Conservation (phyloP, 108 stramenopile genomes). For the Discostella pseudostelligera region DNA sequence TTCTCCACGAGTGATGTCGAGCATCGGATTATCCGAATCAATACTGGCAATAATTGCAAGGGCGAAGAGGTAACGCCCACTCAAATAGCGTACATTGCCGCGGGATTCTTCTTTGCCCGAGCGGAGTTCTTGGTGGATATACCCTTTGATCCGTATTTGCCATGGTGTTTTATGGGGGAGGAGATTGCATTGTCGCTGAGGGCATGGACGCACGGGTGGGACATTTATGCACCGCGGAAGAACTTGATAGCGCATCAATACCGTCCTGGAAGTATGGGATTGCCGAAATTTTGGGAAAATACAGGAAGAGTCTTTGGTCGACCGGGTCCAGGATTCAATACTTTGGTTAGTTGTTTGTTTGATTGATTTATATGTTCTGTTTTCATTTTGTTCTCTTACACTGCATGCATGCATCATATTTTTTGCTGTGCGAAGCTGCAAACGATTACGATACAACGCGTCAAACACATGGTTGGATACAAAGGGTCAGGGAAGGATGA, state of each 20-base stretch:
- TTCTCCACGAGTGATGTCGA: slow-evolving; percentile 61
- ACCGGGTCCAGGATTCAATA: slow-evolving; percentile 52
- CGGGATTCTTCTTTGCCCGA: slow-evolving; percentile 92
- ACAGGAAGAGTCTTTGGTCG: slow-evolving; percentile 71
- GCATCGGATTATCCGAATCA: slow-evolving; percentile 71
- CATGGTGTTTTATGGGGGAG: slow-evolving; percentile 97
- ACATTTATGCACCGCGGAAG: slow-evolving; percentile 88
- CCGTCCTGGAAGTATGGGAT: slow-evolving; percentile 70
- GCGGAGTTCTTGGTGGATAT: slow-evolving; percentile 77
- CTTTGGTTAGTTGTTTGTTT: slow-evolving; percentile 15
- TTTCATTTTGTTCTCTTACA: neutral
- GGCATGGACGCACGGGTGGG: slow-evolving; percentile 89
- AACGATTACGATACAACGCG: slow-evolving; percentile 52
- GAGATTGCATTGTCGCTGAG: slow-evolving; percentile 86
- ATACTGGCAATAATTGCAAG: slow-evolving; percentile 42
- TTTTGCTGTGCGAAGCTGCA: slow-evolving; percentile 12
- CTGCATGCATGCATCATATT: neutral
- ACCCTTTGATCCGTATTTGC: slow-evolving; percentile 93
- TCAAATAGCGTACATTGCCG: slow-evolving; percentile 74
- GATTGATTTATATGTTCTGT: neutral
- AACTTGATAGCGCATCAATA: slow-evolving; percentile 91
- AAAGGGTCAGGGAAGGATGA: slow-evolving; percentile 39
- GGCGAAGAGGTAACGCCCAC: slow-evolving; percentile 25
- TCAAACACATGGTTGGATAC: slow-evolving; percentile 79
- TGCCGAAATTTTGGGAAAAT: slow-evolving; percentile 96